Percentiles rank a stretch among this genome's conserved stretches.
phyloP scores from a whole-genome alignment of 1,284 basidiomycete species.

The Pseudozyma sp. region DNA sequence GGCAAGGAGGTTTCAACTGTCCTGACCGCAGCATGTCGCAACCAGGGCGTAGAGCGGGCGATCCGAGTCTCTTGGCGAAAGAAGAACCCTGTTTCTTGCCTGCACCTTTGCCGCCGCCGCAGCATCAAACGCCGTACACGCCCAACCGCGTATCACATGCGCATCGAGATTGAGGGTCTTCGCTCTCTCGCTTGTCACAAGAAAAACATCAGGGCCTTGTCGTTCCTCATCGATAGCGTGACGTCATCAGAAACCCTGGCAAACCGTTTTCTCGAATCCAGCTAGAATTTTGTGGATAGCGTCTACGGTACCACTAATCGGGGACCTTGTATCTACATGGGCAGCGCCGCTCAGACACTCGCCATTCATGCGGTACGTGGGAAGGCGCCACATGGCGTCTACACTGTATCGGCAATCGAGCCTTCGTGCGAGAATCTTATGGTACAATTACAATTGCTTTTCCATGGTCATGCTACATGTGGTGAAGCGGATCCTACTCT shows the following conservation, averaged over 20 bases:
- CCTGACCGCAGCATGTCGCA: not conserved
- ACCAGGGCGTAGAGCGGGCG: not conserved
- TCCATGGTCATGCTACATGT: constrained; percentile 19
- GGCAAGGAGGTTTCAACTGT: too few species aligned
- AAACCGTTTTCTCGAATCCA: not conserved
- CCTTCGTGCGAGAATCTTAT: not conserved
- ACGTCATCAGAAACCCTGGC: constrained; percentile 23
- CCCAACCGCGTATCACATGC: not conserved
- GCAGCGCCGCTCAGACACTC: too few species aligned
- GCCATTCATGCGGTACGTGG: too few species aligned
- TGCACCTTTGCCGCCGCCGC: not conserved
- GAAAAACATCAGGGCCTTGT: constrained; percentile 1
- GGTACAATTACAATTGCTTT: constrained; percentile 34
- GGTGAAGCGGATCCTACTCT: not conserved
- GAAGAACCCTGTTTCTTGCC: not conserved
- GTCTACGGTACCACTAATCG: too few species aligned
- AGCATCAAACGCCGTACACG: not conserved
- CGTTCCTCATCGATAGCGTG: constrained; percentile 37
- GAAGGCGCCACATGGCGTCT: too few species aligned
- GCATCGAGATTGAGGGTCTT: constrained; percentile 23
- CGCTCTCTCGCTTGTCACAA: constrained; percentile 4
- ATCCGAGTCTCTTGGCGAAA: not conserved
- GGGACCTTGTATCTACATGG: too few species aligned
- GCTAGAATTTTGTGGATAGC: too few species aligned
- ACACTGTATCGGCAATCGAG: too few species aligned